These are phyloP conservation scores for Pythium periplocum DNA, from an alignment of 352 stramenopile species.

Conservation along the genomic window DNA sequence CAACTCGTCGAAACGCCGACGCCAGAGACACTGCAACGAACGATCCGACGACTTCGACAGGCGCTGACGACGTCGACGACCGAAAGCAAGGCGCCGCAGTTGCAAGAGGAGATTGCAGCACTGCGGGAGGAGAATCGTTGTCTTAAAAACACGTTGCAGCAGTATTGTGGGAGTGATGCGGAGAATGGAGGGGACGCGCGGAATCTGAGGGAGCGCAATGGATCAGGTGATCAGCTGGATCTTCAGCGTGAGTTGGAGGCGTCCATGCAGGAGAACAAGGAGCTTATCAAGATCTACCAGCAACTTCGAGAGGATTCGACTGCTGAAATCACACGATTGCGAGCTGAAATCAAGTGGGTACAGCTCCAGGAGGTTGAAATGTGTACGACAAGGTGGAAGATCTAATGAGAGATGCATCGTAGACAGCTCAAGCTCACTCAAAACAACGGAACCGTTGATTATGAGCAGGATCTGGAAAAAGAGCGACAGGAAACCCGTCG, in stretches of 20 bases:
- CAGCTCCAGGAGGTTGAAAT: not conserved
- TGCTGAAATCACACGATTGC: conserved; percentile 37
- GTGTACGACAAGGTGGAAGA: not conserved
- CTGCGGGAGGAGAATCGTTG: conserved; percentile 62
- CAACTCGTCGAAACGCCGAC: conserved; percentile 56
- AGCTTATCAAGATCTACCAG: conserved; percentile 68
- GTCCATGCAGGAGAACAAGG: conserved; percentile 68
- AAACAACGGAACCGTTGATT: not conserved
- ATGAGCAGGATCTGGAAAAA: not conserved
- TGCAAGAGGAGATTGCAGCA: conserved; percentile 36
- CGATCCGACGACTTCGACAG: conserved; percentile 64
- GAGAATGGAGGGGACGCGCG: conserved; percentile 7
- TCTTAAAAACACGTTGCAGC: conserved; percentile 58
- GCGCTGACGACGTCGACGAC: conserved; percentile 15
- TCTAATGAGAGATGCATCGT: not conserved
- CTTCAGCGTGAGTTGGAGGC: conserved; percentile 45
- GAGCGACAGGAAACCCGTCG: conserved; percentile 13
- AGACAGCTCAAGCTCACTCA: conserved; percentile 17
- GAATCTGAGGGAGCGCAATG: conserved; percentile 1
- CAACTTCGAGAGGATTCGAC: conserved; percentile 55
- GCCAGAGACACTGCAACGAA: conserved; percentile 70
- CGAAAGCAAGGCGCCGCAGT: conserved; percentile 13
- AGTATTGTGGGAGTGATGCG: conserved; percentile 31
- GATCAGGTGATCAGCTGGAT: conserved; percentile 17
- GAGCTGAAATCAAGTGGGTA: conserved; percentile 49